Conservation (phyloP, 202 grass and related monocot genomes). For the Brachypodium distachyon region DNA sequence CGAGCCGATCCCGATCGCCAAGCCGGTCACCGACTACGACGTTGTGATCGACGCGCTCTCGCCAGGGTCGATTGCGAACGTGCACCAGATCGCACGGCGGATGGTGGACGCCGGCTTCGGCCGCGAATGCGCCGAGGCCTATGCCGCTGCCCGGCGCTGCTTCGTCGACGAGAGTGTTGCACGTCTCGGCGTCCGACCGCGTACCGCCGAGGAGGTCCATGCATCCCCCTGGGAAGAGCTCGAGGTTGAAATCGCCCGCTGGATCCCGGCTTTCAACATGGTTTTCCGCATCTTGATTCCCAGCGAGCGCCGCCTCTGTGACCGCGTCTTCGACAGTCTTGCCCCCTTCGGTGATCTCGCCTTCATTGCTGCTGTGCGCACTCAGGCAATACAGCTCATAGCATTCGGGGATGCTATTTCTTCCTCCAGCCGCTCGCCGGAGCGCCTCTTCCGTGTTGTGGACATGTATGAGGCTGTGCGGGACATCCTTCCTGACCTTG, state of each 20-base stretch:
- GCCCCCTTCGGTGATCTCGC: constrained; percentile 68
- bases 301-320: constrained; percentile 90
- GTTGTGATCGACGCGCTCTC: constrained; percentile 87
- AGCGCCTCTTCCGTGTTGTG: constrained; percentile 87
- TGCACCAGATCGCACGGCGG: constrained; percentile 73
- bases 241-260: constrained; percentile 73
- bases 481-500: constrained; percentile 72
- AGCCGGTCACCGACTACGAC: constrained; percentile 76
- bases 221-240: constrained; percentile 58
- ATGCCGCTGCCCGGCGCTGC: constrained; percentile 47
- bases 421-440: constrained; percentile 56
- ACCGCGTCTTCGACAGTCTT: constrained; percentile 69
- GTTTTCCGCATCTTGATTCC: constrained; percentile 90
- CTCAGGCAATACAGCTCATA: constrained; percentile 62
- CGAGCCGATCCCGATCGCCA: constrained; percentile 68
- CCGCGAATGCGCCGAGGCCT: constrained; percentile 81
- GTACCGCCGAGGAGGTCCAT: constrained; percentile 68
- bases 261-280: constrained; percentile 90
- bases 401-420: constrained; percentile 73
- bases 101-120: constrained; percentile 87
- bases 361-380: constrained; percentile 66
- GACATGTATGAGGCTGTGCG: constrained; percentile 95
- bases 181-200: constrained; percentile 60
- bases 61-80: constrained; percentile 68
- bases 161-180: constrained; percentile 91